Evolutionary conservation across 2,329 filamentous ascomycete genomes (phyloP), one percentile per base, ranked within the genome.

Genomic region (Macrophomina phaseolina): DNA sequence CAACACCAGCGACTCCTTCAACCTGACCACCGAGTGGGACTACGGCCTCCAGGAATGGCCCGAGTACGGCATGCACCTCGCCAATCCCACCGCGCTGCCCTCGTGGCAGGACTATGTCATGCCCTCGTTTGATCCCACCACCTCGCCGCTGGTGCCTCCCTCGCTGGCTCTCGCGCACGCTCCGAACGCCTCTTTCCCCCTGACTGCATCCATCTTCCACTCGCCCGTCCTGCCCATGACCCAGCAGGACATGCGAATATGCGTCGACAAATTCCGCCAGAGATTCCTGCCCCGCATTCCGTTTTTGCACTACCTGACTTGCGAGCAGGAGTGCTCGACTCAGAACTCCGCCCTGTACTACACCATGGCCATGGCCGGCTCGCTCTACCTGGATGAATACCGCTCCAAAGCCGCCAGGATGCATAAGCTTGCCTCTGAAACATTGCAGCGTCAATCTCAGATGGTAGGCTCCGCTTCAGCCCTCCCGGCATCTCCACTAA

Each of bases 31-130:
- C 48, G 65, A 67, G 9, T 63, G 46, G 48, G 58, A 42, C 48
- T 55, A 56, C 18, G 65, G 48, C 49, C 49, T 67, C 48, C 55
- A 67, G 8, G 65, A 67, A n/a, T 66, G 64, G 64, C 53, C 64
- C 8, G 55, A 66, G 5, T 66, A 61, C 64, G 11, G 11, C 42
- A 7, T 60, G 53, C 42, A 32, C 18, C 14, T 36, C 12, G 53
- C 32, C 36, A 14, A 6, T 14, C 38, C 23, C 53, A 51, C 42
- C 46, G 18, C 53, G 34, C 28, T 61, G 42, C 23, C 46, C n/a
- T 66, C 64, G 36, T 66, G 64, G 64, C 64, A 66, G 42, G 48
- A 61, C 53, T 66, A 42, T 40, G 53, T 46, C 36, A 61, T 66
- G 64, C 64, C 64, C 34, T 45, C 28, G 18, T 66, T 61, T n/a